A percentile compares a stretch with the other conserved stretches of the same genome.
Conservation (phyloP, 352 stramenopile species). For the Phytophthora citricola region DNA sequence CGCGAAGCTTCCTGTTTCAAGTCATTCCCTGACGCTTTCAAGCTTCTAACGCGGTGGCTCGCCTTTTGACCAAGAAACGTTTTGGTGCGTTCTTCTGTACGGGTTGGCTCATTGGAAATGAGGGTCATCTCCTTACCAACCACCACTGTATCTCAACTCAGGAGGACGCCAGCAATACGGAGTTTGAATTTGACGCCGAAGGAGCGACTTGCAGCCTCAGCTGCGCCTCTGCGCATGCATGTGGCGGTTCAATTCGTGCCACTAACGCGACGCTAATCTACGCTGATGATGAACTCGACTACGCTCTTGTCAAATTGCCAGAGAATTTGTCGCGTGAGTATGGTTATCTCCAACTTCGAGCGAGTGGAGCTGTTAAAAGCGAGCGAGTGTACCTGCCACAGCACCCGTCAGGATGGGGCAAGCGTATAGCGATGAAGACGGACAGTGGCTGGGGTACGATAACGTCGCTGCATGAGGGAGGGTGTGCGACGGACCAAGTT, state of each 20-base stretch:
- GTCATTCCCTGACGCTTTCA: conserved; percentile 23
- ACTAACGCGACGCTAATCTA: conserved; percentile 46
- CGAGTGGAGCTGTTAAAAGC: conserved; percentile 45
- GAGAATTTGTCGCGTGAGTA: conserved; percentile 48
- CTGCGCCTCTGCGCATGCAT: conserved; percentile 46
- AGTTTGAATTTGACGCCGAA: conserved; percentile 73
- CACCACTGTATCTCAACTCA: conserved; percentile 72
- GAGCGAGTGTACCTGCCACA: conserved; percentile 54
- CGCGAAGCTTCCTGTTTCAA: conserved; percentile 58
- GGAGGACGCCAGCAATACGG: conserved; percentile 51
- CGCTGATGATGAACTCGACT: conserved; percentile 51
- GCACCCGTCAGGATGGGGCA: conserved; percentile 71
- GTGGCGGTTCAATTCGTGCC: conserved; percentile 41
- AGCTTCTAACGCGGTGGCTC: conserved; percentile 44
- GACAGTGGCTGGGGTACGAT: conserved; percentile 48
- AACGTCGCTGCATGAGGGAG: conserved; percentile 44
- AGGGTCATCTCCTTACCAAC: conserved; percentile 82
- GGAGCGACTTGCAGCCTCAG: conserved; percentile 35
- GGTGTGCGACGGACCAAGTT: conserved; percentile 62
- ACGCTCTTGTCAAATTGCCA: conserved; percentile 70
- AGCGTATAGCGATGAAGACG: conserved; percentile 67
- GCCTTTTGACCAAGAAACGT: conserved; percentile 69
- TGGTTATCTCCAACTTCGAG: conserved; percentile 63
- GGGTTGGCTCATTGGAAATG: conserved; percentile 74
- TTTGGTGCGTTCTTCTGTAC: conserved; percentile 67